Base-by-base conservation (phyloP, 495 filamentous ascomycete species). In the Aspergillus sclerotiicarbonarius region DNA sequence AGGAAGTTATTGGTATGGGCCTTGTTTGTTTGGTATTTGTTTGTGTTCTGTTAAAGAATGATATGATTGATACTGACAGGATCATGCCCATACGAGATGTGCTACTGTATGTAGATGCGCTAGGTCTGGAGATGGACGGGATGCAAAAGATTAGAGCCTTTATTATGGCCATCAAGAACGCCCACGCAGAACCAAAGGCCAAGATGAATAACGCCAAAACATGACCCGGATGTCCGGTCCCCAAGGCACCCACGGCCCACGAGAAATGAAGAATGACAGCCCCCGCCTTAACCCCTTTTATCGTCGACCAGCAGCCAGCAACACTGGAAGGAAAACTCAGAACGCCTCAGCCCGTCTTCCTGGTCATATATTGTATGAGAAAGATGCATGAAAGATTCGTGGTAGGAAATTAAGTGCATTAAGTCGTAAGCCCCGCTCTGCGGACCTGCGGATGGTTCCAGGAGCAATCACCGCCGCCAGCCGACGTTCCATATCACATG, bases 401-500 rank as follows among this genome's bases (percentile, higher is more conserved):
- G n/a, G 33, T 56, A 9, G 25, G 25, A 48, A 12, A 39, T 56
- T 18, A 29, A 19, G 46, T 56, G 19, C 15, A 52, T 20, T 29
- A 35, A 21, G 10, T 18, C 13, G 29, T 54, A 21, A 46, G 8
- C 31, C 30, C 16, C 10, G n/a, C 32, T 50, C 31, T 25, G 25
- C 8, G 37, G 37, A 15, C 10, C 13, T n/a, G 13, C 37, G 6
- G 12, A 10, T 32, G 4, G 8, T 50, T 6, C 47, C 30, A 16
- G 4, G 18, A 43, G 33, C 37, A 39, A 49, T 56, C 54, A 92
- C 61, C 84, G 80, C 62, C 89, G 84, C 94, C 93, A 97, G 35
- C 93, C 93, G 54, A 98, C 94, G 68, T 98, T 98, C 92, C 91
- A 96, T 61, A 98, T 90, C 37, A 98, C 92, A 76, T 96, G 90